Conservation (phyloP, 164 flowering plant species). For the Piper betle region DNA sequence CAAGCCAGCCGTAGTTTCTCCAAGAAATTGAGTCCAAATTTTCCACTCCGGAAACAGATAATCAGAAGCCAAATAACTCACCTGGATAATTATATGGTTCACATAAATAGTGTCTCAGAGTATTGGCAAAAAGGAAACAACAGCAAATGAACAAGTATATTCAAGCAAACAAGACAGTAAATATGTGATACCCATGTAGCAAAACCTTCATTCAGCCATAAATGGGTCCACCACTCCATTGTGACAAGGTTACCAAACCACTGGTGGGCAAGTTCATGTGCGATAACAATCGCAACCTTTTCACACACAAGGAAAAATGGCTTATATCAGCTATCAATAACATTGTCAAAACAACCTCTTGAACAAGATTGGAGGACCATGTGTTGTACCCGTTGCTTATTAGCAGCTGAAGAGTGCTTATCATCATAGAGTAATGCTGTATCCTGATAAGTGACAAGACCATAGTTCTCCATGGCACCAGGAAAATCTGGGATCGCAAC, state of each 20-base stretch:
- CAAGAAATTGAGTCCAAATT: constrained; percentile 96
- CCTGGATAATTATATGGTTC: constrained; percentile 26
- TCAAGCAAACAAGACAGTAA: neutral
- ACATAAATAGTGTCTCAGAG: neutral
- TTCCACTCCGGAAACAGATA: constrained; percentile 92
- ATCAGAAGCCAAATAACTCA: constrained; percentile 88
- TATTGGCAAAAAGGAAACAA: neutral
- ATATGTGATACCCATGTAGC: constrained; percentile 81
- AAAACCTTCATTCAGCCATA: constrained; percentile 98
- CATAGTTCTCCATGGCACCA: constrained; percentile 99
- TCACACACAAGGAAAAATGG: constrained; percentile 4
- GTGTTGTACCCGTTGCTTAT: constrained; percentile 70
- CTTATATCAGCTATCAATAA: neutral
- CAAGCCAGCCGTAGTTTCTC: constrained; percentile 72
- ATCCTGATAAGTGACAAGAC: constrained; percentile 91
- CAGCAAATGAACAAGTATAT: neutral
- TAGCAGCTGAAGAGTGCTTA: constrained; percentile 78
- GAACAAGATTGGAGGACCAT: neutral
- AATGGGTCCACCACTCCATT: constrained; percentile 99
- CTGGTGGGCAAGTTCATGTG: constrained; percentile 98
- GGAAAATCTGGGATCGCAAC: constrained; percentile 96
- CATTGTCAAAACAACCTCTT: neutral
- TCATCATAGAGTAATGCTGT: constrained; percentile 90
- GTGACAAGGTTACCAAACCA: constrained; percentile 99
- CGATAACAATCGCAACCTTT: constrained; percentile 89